A percentile compares a stretch with the other conserved stretches of the same genome.
phyloP scores from a whole-genome alignment of 768 basidiomycete genomes.

The Boletus rubescentipes region DNA sequence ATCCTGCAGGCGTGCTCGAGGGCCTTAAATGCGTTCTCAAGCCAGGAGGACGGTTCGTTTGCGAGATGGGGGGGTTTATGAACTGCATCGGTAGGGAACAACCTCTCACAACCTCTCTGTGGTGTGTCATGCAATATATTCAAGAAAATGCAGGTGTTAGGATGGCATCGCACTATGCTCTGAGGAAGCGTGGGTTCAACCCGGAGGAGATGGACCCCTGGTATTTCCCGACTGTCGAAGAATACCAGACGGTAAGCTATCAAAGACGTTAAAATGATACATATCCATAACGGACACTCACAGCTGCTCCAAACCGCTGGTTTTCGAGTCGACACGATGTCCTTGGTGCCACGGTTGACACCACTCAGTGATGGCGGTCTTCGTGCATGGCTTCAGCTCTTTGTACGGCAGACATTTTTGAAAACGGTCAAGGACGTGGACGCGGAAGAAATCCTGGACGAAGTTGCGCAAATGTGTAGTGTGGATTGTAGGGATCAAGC shows the following conservation, averaged over 20 bases:
- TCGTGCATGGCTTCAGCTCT: slow-evolving; percentile 67
- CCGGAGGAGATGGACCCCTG: slow-evolving; percentile 70
- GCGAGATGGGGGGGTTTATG: slow-evolving; percentile 76
- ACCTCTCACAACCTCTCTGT: not conserved
- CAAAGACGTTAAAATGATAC: not conserved
- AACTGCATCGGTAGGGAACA: slow-evolving; percentile 58
- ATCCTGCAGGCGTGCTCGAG: slow-evolving; percentile 64
- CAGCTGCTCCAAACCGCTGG: slow-evolving; percentile 57
- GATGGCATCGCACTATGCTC: slow-evolving; percentile 51
- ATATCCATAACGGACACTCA: slow-evolving; percentile 1
- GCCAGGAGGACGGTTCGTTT: slow-evolving; percentile 68
- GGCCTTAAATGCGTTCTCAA: slow-evolving; percentile 62
- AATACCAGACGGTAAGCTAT: slow-evolving; percentile 55
- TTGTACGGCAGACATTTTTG: slow-evolving; percentile 62
- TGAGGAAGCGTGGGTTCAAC: slow-evolving; percentile 54
- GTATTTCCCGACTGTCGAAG: slow-evolving; percentile 76
- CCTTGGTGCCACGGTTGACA: slow-evolving; percentile 55
- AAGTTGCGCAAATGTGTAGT: slow-evolving; percentile 55
- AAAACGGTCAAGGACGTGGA: slow-evolving; percentile 49
- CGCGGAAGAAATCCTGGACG: slow-evolving; percentile 57
- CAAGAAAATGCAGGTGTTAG: slow-evolving; percentile 52
- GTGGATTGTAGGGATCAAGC: slow-evolving; percentile 57
- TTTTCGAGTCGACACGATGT: slow-evolving; percentile 56
- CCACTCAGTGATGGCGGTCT: slow-evolving; percentile 49
- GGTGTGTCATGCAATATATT: slow-evolving; percentile 1